Evolutionary conservation across 345 rosid genomes (phyloP), one percentile per base, ranked within the genome.

Genomic region (Euclidium syriacum): DNA sequence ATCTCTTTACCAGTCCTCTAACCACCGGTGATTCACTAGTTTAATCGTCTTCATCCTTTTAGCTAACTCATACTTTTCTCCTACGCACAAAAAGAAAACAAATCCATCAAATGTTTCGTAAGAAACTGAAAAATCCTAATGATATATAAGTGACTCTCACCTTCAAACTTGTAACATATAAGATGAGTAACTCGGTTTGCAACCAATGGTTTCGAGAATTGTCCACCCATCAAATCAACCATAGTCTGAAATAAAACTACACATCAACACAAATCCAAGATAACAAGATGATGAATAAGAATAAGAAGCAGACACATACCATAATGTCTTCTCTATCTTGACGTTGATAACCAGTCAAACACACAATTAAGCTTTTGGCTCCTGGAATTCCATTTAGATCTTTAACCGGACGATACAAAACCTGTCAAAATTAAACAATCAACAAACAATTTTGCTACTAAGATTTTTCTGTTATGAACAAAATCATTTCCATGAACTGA

Each of bases 31-130:
- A 46, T 90, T 90, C 30, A 90, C 84, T 59, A 95, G 80, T 71
- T 86, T 95, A 72, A 90, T 88, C 72, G 10, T 84, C 78, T 77
- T 79, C 49, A 84, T 69, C 75, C 76, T 87, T 77, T 77, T 78
- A 50, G 99, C 99, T 60, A 95, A 82, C 71, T 87, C 95, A 60
- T 87, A 95, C 81, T 95, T 95, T 71, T 95, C 97, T 62, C 97
- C 99, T 92, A n/a, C n/a, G 68, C 26, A 53, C 58, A 67, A 41
- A 67, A 60, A 50, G 40, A 62, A 41, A 43, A 20, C n/a, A n/a
- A 56, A 22, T 57, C 29, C 19, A 39, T 49, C 26, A 50, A 42
- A 49, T 40, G 36, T 23, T n/a, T n/a, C n/a, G n/a, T n/a, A n/a
- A n/a, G n/a, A n/a, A n/a, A n/a, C n/a, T n/a, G n/a, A n/a, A n/a